These are phyloP conservation scores for Yarrowia hollandica DNA, from an alignment of 805 yeast species.

Conservation along the genomic window DNA sequence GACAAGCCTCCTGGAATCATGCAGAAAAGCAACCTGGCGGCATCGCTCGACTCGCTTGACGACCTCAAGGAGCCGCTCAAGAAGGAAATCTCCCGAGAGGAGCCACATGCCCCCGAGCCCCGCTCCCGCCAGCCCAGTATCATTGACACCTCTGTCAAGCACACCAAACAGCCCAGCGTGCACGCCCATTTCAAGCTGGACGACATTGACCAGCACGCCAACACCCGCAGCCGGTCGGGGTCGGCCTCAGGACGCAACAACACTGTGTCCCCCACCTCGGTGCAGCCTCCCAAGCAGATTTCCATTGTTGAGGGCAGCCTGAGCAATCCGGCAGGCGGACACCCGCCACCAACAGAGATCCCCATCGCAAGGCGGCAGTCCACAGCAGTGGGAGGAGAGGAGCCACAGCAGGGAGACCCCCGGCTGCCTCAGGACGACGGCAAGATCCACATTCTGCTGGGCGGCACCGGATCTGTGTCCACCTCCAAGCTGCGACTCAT, in stretches of 20 bases:
- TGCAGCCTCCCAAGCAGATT: slow-evolving; percentile 1
- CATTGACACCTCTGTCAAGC: slow-evolving; percentile 21
- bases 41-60: slow-evolving; percentile 17
- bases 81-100: not conserved
- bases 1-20: slow-evolving; percentile 21
- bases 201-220: slow-evolving; percentile 24
- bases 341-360: slow-evolving; percentile 17
- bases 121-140: slow-evolving; percentile 8
- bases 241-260: slow-evolving; percentile 15
- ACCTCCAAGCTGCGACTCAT: slow-evolving; percentile 76
- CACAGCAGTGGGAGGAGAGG: not conserved
- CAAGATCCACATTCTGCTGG: slow-evolving; percentile 79
- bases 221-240: slow-evolving; percentile 27
- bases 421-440: slow-evolving; percentile 79
- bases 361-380: slow-evolving; percentile 29
- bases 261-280: slow-evolving; percentile 9
- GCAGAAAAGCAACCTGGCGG: slow-evolving; percentile 24
- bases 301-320: not conserved
- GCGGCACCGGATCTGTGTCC: slow-evolving; percentile 87
- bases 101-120: not conserved
- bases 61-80: not conserved
- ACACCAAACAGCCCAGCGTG: slow-evolving; percentile 19
- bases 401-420: slow-evolving; percentile 46
- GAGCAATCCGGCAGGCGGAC: slow-evolving; percentile 13
- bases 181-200: slow-evolving; percentile 29